These are phyloP conservation scores for Pseudogymnoascus sp. DNA, from an alignment of 2,329 filamentous ascomycete genomes.

Conservation along the genomic window DNA sequence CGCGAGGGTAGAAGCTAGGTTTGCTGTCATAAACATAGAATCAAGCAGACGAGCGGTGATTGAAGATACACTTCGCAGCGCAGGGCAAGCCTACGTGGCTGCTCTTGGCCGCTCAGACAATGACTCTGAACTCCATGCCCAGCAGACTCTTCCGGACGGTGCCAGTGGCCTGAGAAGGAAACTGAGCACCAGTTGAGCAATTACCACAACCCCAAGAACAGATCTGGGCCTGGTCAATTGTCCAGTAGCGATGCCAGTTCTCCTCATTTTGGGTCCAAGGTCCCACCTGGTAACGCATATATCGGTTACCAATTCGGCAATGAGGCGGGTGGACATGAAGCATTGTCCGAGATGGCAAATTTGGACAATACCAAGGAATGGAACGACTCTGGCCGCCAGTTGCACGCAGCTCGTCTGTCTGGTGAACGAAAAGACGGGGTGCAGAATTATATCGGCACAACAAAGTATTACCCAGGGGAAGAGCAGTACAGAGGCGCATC, in stretches of 20 bases:
- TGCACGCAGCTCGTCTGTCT: not conserved
- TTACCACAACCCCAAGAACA: not conserved
- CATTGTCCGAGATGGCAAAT: not conserved
- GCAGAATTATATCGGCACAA: not conserved
- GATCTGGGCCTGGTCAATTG: not conserved
- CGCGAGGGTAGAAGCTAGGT: not conserved
- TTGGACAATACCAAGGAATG: not conserved
- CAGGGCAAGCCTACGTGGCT: not conserved
- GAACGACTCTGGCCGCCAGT: not conserved
- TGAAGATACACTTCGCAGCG: not conserved
- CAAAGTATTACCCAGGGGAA: not conserved
- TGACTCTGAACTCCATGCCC: not conserved
- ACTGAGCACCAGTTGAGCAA: conserved; percentile 18
- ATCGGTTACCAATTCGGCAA: not conserved
- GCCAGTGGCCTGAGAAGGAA: conserved; percentile 17
- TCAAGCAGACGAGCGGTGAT: not conserved
- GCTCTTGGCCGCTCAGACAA: not conserved
- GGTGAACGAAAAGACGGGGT: not conserved
- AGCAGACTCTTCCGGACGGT: not conserved
- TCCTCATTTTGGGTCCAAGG: not conserved
- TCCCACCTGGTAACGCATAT: not conserved
- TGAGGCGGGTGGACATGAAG: not conserved
- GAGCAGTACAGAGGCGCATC: not conserved
- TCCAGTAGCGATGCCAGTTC: not conserved
- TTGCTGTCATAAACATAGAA: not conserved